Base-by-base conservation (phyloP, 768 basidiomycete genomes). In the Boletellus sp. region DNA sequence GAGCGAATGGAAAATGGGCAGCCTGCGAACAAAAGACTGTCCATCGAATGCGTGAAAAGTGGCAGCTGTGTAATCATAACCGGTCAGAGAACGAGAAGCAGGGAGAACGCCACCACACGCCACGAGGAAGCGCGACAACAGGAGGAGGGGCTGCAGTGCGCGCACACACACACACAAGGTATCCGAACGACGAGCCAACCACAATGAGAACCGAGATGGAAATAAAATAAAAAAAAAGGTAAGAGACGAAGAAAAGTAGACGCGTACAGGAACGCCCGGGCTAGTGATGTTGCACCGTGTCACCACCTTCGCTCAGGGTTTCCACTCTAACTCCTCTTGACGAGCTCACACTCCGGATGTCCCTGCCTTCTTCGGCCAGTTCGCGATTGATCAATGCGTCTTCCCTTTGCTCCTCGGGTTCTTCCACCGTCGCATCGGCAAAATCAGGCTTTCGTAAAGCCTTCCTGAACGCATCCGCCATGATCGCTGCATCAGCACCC, bases 381-480 rank as follows among this genome's bases (percentile, higher is more conserved):
- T 92, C 90, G 52, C 84, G 76, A 61, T 76, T 83, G 42, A 93
- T 69, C 51, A 70, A 55, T 32, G 59, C 42, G 36, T 77, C 74
- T 37, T 70, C 69, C 50, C 67, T 69, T 23, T 65, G 60, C 24
- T 80, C 84, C 34, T 68, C 66, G 24, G 55, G 60, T 63, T 90
- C 90, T 59, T 88, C 87, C 13, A 83, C 77, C 3, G 83, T 78
- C 47, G 76, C 65, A 17, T 69, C 79, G n/a, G 84, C 78, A 67
- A 94, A 94, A 63, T 91, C 90, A 10, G 93, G 92, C 66, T 92
- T 92, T 65, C 92, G 78, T 62, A 95, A 73, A 56, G 87, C 88
- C 66, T 87, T 83, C 60, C 93, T 77, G 71, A 94, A 95, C 6
- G 93, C 93, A 72, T 91, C 85, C 35, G 92, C 91, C 83, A 94